A percentile compares a stretch with the other conserved stretches of the same genome.
Evolutionary conservation across 805 yeast species (phyloP).

Genomic region (Starmerella cellae): DNA sequence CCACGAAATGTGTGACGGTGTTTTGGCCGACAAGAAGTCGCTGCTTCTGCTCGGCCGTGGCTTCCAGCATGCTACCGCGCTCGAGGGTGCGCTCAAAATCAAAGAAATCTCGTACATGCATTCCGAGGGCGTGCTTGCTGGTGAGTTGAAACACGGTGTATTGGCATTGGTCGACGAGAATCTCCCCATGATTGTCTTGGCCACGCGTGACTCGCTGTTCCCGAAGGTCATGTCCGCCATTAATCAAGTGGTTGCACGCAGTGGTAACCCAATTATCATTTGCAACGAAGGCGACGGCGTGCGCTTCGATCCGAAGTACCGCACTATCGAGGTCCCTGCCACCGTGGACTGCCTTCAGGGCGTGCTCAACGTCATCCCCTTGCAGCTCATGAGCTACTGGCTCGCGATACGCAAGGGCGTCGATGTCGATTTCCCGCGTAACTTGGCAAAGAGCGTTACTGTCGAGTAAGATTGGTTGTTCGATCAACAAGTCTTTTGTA

Average conservation of each 20-base stretch:
- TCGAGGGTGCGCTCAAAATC: slow-evolving; percentile 96
- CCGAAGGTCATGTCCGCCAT: slow-evolving; percentile 93
- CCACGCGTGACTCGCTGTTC: slow-evolving; percentile 90
- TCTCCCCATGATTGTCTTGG: slow-evolving; percentile 88
- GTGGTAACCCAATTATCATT: slow-evolving; percentile 89
- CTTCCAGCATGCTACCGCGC: slow-evolving; percentile 89
- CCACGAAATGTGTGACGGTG: slow-evolving; percentile 56
- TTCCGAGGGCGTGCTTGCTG: slow-evolving; percentile 97
- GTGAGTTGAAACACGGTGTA: slow-evolving; percentile 97
- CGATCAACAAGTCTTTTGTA: neutral
- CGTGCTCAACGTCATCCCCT: slow-evolving; percentile 78
- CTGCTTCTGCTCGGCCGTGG: slow-evolving; percentile 92
- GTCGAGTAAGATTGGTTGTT: slow-evolving; percentile 47
- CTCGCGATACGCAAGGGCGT: slow-evolving; percentile 88
- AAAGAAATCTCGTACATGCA: slow-evolving; percentile 98
- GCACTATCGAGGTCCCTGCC: slow-evolving; percentile 74
- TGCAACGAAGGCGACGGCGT: slow-evolving; percentile 66
- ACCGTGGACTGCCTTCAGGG: slow-evolving; percentile 98
- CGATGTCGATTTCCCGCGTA: slow-evolving; percentile 97
- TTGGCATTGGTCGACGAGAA: slow-evolving; percentile 90
- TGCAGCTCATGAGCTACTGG: slow-evolving; percentile 95
- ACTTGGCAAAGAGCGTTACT: slow-evolving; percentile 95
- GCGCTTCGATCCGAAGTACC: slow-evolving; percentile 28
- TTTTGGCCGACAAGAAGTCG: slow-evolving; percentile 70
- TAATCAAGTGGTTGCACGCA: slow-evolving; percentile 93